Base-by-base conservation (phyloP, 2,329 filamentous ascomycete genomes). In the Calonectria fujianensis region DNA sequence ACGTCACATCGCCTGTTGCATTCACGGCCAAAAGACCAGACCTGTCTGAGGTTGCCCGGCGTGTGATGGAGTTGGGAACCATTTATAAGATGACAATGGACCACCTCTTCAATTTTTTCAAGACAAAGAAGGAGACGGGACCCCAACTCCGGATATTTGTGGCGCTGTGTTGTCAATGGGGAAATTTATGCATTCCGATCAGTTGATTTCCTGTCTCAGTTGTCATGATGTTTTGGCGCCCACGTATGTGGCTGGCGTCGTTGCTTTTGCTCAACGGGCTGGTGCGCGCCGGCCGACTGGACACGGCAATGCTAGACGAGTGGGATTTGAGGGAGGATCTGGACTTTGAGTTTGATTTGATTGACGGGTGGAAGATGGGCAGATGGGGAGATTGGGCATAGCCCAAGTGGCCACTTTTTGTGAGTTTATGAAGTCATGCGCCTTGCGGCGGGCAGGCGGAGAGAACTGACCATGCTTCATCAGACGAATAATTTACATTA, bases 311-410 rank as follows among this genome's bases (percentile, higher is more conserved):
- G 16, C 64, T 73, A 31, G 71, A 73, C n/a, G 37, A 65, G 52
- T 73, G 71, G 71, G 71, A 73, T 69, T 29, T 73, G 57, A 69
- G 48, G 5, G 71, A 73, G 18, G 71, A 73, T 29, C 24, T 73
- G 35, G 54, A 54, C 48, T 65, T 73, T 50, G 65, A 59, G 32
- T 73, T 73, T n/a, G 71, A 73, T 20, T 45, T 73, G n/a, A 63
- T 69, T 13, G 54, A 73, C 16, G 65, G 50, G n/a, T 32, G 48
- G 67, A 69, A 69, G 67, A 57, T 61, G 67, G 41, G 39, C 20
- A 32, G 37, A 27, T 69, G 54, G 45, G 48, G 50, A 68, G 31
- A 35, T 52, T 41, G 31, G n/a, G 48, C 48, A 63, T 37, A 31
- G 57, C 57, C n/a, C 24, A 10, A 37, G 37, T 63, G 2, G 57